Evolutionary conservation across 1,139 yeast genomes (phyloP).

Genomic region (Blastobotrys proliferans): DNA sequence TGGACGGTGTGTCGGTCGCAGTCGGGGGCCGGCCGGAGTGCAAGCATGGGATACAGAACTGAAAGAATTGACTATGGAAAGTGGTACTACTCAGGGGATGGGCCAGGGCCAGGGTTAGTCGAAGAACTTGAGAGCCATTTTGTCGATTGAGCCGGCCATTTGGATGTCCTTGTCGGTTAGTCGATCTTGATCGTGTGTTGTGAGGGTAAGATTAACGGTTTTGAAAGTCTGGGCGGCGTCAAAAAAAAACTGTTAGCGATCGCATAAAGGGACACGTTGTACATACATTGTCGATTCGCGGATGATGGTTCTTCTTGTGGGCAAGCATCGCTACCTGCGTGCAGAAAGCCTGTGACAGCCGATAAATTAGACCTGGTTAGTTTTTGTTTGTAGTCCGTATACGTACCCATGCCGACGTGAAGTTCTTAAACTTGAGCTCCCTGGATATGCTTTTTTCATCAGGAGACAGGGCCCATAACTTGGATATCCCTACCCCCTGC

Average conservation of each 20-base stretch:
- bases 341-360: constrained; percentile 45
- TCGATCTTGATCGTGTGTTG: constrained; percentile 65
- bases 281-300: constrained; percentile 35
- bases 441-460: constrained; percentile 8
- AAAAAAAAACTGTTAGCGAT: neutral
- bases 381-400: neutral
- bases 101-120: neutral
- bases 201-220: constrained; percentile 50
- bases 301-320: constrained; percentile 67
- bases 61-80: no score
- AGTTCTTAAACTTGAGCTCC: constrained; percentile 19
- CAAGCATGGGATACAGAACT: no score
- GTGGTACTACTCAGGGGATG: no score
- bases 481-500: no score
- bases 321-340: constrained; percentile 59
- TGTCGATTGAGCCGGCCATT: constrained; percentile 52
- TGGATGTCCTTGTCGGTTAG: constrained; percentile 56
- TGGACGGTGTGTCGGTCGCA: no score
- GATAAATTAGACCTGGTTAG: neutral
- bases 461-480: constrained; percentile 6
- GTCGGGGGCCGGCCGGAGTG: no score
- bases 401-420: constrained; percentile 26
- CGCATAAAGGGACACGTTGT: neutral
- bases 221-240: constrained; percentile 45
- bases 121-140: constrained; percentile 16